Conservation (phyloP, 306 rosid species). For the Prunus fruticosa region DNA sequence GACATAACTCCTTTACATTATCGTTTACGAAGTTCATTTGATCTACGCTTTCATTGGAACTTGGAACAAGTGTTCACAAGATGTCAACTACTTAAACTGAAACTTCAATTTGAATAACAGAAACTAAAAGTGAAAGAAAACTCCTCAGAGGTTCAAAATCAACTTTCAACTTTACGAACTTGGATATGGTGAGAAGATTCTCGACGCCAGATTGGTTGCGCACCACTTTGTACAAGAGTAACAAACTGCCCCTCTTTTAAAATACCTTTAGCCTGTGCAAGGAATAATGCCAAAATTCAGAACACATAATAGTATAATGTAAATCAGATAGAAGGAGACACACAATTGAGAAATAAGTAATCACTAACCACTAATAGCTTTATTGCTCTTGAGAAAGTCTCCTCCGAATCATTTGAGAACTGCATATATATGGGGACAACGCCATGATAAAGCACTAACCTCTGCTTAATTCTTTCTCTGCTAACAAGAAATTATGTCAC, state of each 20-base stretch:
- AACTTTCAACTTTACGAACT: slow-evolving; percentile 75
- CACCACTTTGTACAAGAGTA: slow-evolving; percentile 95
- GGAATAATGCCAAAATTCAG: slow-evolving; percentile 18
- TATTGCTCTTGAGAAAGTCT: slow-evolving; percentile 83
- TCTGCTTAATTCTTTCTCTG: slow-evolving; percentile 82
- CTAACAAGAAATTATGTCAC: slow-evolving; percentile 22
- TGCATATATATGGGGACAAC: slow-evolving; percentile 81
- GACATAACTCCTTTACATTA: slow-evolving; percentile 6
- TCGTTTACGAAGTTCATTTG: not conserved
- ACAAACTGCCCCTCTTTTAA: slow-evolving; percentile 65
- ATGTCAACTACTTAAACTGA: not conserved
- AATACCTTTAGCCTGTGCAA: slow-evolving; percentile 55
- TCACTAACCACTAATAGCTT: slow-evolving; percentile 67
- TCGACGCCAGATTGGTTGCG: slow-evolving; percentile 89
- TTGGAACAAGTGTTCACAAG: slow-evolving; percentile 8
- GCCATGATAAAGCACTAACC: slow-evolving; percentile 74
- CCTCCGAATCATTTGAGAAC: slow-evolving; percentile 83
- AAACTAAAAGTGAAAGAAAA: not conserved
- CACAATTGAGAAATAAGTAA: slow-evolving; percentile 4
- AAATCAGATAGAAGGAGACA: not conserved
- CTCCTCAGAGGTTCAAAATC: slow-evolving; percentile 27
- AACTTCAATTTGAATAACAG: not conserved
- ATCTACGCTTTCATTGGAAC: slow-evolving; percentile 3
- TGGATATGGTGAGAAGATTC: slow-evolving; percentile 91
- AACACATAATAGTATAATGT: slow-evolving; percentile 15